Evolutionary conservation across 2,329 filamentous ascomycete genomes (phyloP).

Genomic region (Leptographium flavum): DNA sequence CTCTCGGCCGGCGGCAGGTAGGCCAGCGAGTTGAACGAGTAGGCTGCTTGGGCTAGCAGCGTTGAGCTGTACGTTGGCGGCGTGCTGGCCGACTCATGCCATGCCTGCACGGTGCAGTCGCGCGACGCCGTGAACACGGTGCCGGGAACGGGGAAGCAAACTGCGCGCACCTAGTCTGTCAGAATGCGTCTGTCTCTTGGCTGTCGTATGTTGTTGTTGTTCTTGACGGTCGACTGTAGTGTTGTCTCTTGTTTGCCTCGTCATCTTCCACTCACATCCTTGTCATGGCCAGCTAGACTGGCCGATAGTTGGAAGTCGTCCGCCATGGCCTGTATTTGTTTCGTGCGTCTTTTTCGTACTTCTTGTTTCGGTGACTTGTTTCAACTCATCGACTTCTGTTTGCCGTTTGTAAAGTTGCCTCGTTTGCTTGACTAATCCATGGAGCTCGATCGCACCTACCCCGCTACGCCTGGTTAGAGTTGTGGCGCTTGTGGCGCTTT

Average conservation of each 20-base stretch:
- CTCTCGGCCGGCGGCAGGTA: slow-evolving; percentile 51
- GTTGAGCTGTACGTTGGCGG: slow-evolving; percentile 62
- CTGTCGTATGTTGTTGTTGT: too few relatives aligned
- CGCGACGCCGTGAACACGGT: slow-evolving; percentile 70
- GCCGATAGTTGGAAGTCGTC: slow-evolving; percentile 86
- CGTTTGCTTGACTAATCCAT: too few relatives aligned
- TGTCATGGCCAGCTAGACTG: slow-evolving; percentile 74
- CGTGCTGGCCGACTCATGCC: slow-evolving; percentile 46
- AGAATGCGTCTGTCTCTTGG: not conserved
- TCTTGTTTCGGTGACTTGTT: too few relatives aligned
- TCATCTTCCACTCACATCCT: slow-evolving; percentile 56
- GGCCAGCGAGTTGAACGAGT: slow-evolving; percentile 77
- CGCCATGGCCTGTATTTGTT: slow-evolving; percentile 34
- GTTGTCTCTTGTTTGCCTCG: not conserved
- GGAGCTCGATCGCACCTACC: not conserved
- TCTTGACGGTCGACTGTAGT: too few relatives aligned
- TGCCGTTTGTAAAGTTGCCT: not conserved
- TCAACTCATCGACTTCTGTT: too few relatives aligned
- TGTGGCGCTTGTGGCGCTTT: not conserved
- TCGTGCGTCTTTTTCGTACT: too few relatives aligned
- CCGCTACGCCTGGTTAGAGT: not conserved
- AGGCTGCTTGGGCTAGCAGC: slow-evolving; percentile 65
- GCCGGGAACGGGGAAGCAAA: slow-evolving; percentile 61
- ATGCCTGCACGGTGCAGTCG: slow-evolving; percentile 79
- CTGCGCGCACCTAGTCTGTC: slow-evolving; percentile 60